These are phyloP conservation scores for Monascus ruber DNA, from an alignment of 2,329 filamentous ascomycete genomes.

Conservation along the genomic window DNA sequence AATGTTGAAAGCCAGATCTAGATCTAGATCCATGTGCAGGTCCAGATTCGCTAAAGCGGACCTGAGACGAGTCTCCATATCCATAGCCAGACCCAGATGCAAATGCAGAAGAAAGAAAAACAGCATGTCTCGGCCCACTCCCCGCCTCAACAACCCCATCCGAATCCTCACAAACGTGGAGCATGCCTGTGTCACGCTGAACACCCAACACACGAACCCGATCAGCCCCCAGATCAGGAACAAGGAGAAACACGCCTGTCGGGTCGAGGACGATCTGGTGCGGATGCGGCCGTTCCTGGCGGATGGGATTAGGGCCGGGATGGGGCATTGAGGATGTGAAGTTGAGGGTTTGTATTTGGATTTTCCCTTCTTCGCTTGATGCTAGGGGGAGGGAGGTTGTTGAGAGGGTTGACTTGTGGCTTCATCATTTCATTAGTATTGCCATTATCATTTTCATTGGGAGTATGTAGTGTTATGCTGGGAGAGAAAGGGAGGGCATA, in stretches of 20 bases:
- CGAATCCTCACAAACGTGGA: constrained; percentile 29
- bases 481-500: constrained; percentile 8
- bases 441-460: background rate
- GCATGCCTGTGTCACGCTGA: constrained; percentile 32
- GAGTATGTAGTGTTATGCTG: background rate
- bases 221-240: constrained; percentile 57
- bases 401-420: constrained; percentile 20
- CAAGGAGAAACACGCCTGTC: constrained; percentile 49
- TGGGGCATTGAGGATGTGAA: background rate
- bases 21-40: too few species aligned
- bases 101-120: constrained; percentile 34
- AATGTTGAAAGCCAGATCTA: too few species aligned
- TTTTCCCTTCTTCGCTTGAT: constrained; percentile 19
- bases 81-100: too few species aligned
- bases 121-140: constrained; percentile 53
- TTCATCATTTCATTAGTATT: constrained; percentile 6
- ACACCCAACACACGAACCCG: constrained; percentile 49
- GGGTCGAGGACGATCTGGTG: constrained; percentile 57
- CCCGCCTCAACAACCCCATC: constrained; percentile 36
- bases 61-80: too few species aligned
- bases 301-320: constrained; percentile 27
- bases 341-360: constrained; percentile 29
- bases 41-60: too few species aligned
- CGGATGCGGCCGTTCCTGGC: constrained; percentile 50
- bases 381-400: constrained; percentile 20